Evolutionary conservation across 768 basidiomycete genomes (phyloP).

Genomic region (Cystobasidiopsis lactophilus): DNA sequence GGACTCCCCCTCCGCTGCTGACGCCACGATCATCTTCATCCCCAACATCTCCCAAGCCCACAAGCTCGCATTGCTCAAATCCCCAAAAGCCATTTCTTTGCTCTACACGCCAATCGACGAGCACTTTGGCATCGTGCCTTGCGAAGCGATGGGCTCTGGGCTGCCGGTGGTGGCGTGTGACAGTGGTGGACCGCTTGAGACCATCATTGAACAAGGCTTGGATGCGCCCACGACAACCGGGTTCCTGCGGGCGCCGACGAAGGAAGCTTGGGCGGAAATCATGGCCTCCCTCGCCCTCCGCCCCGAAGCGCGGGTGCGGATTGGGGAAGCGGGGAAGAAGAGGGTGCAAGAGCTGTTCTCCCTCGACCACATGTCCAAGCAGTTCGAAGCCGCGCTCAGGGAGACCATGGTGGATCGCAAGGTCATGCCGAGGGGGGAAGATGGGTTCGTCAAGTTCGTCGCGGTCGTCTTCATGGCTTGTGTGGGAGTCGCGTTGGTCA

Average conservation of each 20-base stretch:
- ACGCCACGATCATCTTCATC: constrained; percentile 59
- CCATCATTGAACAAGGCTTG: constrained; percentile 32
- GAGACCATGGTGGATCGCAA: constrained; percentile 37
- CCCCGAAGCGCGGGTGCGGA: constrained; percentile 26
- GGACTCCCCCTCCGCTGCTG: constrained; percentile 15
- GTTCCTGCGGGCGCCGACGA: constrained; percentile 44
- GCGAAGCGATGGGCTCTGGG: constrained; percentile 83
- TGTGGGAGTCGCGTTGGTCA: neutral
- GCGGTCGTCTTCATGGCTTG: too few species aligned
- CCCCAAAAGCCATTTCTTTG: constrained; percentile 43
- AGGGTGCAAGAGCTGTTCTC: constrained; percentile 49
- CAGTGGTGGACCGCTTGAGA: constrained; percentile 69
- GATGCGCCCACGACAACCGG: constrained; percentile 35
- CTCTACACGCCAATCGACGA: constrained; percentile 89
- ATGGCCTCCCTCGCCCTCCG: constrained; percentile 35
- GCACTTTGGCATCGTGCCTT: constrained; percentile 89
- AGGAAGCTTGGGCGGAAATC: constrained; percentile 47
- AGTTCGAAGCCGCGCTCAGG: constrained; percentile 34
- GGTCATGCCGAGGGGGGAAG: constrained; percentile 37
- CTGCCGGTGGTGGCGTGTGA: constrained; percentile 72
- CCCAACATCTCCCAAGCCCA: constrained; percentile 73
- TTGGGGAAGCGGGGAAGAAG: constrained; percentile 37
- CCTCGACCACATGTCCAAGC: constrained; percentile 30
- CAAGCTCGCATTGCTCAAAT: constrained; percentile 54
- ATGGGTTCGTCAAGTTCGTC: neutral